Evolutionary conservation across 305 asterid species (phyloP).

Genomic region (Nicotiana rustica): DNA sequence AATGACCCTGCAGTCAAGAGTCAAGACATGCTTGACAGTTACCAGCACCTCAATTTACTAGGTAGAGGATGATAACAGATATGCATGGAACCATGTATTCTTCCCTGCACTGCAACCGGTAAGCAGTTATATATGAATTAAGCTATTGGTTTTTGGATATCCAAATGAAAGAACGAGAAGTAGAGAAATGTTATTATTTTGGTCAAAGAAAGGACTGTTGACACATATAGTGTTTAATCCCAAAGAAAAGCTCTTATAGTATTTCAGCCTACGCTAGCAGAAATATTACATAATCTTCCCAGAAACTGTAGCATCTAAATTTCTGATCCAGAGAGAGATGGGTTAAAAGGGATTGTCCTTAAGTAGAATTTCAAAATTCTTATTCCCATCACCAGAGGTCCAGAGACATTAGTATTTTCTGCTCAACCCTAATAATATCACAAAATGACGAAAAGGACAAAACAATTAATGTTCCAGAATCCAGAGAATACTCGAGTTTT

Average conservation of each 20-base stretch:
- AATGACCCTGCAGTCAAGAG: slow-evolving; percentile 4
- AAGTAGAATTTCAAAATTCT: slow-evolving; percentile 6
- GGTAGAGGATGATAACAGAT: background rate
- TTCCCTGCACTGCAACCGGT: background rate
- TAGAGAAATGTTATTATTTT: background rate
- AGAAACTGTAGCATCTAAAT: slow-evolving; percentile 17
- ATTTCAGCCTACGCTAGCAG: slow-evolving; percentile 9
- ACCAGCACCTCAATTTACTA: background rate
- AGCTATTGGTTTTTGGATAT: slow-evolving; percentile 19
- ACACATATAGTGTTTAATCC: background rate
- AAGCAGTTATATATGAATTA: background rate
- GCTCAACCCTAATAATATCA: slow-evolving; percentile 12
- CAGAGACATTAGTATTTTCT: slow-evolving; percentile 12
- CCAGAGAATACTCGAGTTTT: slow-evolving; percentile 41
- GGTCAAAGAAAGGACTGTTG: background rate
- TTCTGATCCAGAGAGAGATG: slow-evolving; percentile 3
- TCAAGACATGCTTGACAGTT: slow-evolving; percentile 23
- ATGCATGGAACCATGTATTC: slow-evolving; percentile 28
- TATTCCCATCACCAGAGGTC: slow-evolving; percentile 20
- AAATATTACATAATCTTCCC: background rate
- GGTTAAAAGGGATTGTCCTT: background rate
- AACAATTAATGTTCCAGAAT: slow-evolving; percentile 25
- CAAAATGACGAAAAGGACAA: slow-evolving; percentile 33
- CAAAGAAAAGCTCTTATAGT: background rate
- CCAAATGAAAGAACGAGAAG: background rate